These are phyloP conservation scores for Tanacetum coccineum DNA, from an alignment of 129 eudicot genomes.

Conservation along the genomic window DNA sequence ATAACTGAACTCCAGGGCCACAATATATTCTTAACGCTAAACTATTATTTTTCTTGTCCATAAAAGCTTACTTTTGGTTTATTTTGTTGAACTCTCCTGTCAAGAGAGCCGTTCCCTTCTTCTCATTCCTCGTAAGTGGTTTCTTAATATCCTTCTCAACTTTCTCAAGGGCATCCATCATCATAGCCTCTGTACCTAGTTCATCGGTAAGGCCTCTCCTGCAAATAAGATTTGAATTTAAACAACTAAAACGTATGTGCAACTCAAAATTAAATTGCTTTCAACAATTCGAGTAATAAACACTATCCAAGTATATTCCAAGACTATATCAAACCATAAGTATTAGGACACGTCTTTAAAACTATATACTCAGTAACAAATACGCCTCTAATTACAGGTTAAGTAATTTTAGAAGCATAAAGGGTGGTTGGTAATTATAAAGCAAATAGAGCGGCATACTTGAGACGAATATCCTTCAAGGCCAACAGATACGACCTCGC, in stretches of 20 bases:
- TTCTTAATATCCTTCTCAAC: constrained; percentile 78
- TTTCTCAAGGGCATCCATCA: constrained; percentile 78
- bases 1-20: not conserved
- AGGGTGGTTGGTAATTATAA: no score
- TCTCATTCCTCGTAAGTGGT: constrained; percentile 82
- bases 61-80: constrained; percentile 67
- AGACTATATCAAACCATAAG: not conserved
- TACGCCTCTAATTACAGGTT: no score
- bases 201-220: constrained; percentile 80
- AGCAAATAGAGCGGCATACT: no score
- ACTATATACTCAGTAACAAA: no score
- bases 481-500: constrained; percentile 52
- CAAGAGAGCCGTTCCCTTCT: constrained; percentile 65
- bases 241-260: not conserved
- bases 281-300: not conserved
- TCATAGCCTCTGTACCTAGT: constrained; percentile 80
- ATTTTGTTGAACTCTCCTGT: constrained; percentile 62
- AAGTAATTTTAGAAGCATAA: no score
- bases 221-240: constrained; percentile 9
- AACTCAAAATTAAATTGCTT: not conserved
- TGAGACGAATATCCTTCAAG: constrained; percentile 58
- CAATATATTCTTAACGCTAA: not conserved
- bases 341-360: no score
- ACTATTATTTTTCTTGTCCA: not conserved
- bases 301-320: not conserved